Evolutionary conservation across 2,329 filamentous ascomycete genomes (phyloP).

Genomic region (Xylariomycetidae sp.): DNA sequence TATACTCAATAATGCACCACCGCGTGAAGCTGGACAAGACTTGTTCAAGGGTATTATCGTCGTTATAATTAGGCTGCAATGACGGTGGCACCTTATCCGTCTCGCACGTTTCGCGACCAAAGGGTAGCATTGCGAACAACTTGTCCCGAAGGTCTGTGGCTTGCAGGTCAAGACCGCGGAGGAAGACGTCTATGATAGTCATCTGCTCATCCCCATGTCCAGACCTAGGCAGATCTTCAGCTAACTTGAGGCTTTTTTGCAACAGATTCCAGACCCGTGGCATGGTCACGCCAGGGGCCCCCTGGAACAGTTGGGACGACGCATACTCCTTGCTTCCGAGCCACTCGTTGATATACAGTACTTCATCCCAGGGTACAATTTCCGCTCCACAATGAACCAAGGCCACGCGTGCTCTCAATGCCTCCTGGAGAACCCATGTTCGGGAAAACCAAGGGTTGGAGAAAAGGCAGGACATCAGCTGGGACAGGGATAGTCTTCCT

Average conservation of each 20-base stretch:
- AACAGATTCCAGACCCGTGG: neutral
- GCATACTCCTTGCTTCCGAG: neutral
- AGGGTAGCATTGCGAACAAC: neutral
- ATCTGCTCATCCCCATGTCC: neutral
- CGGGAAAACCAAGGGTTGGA: conserved; percentile 3
- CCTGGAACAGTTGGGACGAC: neutral
- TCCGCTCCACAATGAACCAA: conserved; percentile 1
- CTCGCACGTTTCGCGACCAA: neutral
- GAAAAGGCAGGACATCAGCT: neutral
- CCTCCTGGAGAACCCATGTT: conserved; percentile 1
- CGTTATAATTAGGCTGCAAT: neutral
- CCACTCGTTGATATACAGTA: neutral
- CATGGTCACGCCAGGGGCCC: neutral
- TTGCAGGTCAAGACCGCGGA: neutral
- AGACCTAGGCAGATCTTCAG: too few relatives aligned
- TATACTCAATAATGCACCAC: neutral
- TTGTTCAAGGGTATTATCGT: neutral
- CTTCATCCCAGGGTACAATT: neutral
- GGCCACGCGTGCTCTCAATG: neutral
- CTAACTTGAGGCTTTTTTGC: neutral
- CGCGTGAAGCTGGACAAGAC: conserved; percentile 1
- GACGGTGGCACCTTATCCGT: neutral
- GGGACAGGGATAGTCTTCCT: neutral
- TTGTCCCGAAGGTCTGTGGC: conserved; percentile 1
- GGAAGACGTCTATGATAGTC: conserved; percentile 1